A percentile compares a stretch with the other conserved stretches of the same genome.
Conservation (phyloP, 2,329 filamentous ascomycete species). For the Rutstroemia sp. region DNA sequence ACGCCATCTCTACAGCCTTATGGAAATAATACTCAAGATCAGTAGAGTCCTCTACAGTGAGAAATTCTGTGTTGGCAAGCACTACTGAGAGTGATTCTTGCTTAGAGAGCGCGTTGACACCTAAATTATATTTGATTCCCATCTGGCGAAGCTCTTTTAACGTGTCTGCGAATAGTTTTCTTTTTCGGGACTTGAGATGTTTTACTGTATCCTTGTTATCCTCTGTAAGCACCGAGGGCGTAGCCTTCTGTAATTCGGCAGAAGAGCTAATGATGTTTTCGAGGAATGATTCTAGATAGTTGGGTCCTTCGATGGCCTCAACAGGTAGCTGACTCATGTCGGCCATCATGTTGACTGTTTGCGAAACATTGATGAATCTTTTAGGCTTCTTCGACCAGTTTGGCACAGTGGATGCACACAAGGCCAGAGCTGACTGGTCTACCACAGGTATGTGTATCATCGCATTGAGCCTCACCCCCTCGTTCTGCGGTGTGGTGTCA, state of each 20-base stretch:
- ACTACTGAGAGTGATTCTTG: conserved; percentile 67
- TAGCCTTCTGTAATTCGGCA: conserved; percentile 71
- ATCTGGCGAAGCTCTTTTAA: conserved; percentile 77
- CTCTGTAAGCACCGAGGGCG: conserved; percentile 71
- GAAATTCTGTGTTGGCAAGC: conserved; percentile 49
- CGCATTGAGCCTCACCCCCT: conserved; percentile 1
- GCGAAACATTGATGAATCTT: conserved; percentile 62
- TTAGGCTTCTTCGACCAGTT: conserved; percentile 42
- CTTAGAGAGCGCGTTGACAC: conserved; percentile 61
- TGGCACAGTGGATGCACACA: conserved; percentile 28
- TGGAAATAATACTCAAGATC: conserved; percentile 64
- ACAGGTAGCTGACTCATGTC: conserved; percentile 48
- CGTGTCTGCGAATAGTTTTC: conserved; percentile 83
- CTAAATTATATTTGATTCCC: conserved; percentile 81
- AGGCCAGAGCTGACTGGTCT: conserved; percentile 21
- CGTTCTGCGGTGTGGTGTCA: conserved; percentile 11
- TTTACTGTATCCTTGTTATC: conserved; percentile 81
- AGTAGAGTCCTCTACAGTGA: conserved; percentile 21
- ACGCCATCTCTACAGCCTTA: conserved; percentile 67
- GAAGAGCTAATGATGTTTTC: conserved; percentile 60
- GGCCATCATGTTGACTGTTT: conserved; percentile 69
- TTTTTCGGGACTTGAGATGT: conserved; percentile 84
- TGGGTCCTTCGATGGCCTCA: conserved; percentile 46
- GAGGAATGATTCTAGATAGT: conserved; percentile 61
- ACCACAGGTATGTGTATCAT: conserved; percentile 16